These are phyloP conservation scores for Azolla pinnata DNA, from an alignment of 75 land plant genomes.

Conservation along the genomic window DNA sequence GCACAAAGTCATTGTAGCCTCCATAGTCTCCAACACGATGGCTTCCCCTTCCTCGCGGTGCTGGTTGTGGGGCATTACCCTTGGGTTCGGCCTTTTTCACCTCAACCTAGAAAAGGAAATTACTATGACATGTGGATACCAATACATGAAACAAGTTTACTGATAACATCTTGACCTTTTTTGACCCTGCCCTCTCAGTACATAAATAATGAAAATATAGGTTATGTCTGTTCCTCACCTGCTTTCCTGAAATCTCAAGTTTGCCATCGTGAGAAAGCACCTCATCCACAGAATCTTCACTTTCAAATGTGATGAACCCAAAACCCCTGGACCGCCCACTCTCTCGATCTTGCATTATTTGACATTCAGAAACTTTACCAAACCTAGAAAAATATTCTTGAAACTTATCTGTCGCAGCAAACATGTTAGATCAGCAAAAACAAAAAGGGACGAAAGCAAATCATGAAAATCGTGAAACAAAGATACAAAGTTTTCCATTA, in stretches of 20 bases:
- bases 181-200: no score
- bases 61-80: constrained; percentile 59
- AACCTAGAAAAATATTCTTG: constrained; percentile 25
- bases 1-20: constrained; percentile 41
- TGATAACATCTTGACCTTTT: background rate
- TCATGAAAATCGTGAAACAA: background rate
- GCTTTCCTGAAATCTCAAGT: constrained; percentile 35
- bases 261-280: constrained; percentile 24
- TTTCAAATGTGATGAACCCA: constrained; percentile 38
- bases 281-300: constrained; percentile 30
- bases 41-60: constrained; percentile 34
- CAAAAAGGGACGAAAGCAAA: background rate
- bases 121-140: background rate
- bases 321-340: constrained; percentile 38
- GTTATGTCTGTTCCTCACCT: constrained; percentile 2
- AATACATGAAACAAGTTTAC: background rate
- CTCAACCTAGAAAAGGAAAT: constrained; percentile 55
- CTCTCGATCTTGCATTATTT: constrained; percentile 39
- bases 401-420: constrained; percentile 19
- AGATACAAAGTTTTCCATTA: constrained; percentile 7
- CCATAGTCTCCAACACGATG: constrained; percentile 39
- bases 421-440: background rate
- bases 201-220: no score
- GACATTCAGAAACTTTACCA: constrained; percentile 31
- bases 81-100: constrained; percentile 99